Conservation (phyloP, 331 rosid species). For the Stylosanthes scabra region DNA sequence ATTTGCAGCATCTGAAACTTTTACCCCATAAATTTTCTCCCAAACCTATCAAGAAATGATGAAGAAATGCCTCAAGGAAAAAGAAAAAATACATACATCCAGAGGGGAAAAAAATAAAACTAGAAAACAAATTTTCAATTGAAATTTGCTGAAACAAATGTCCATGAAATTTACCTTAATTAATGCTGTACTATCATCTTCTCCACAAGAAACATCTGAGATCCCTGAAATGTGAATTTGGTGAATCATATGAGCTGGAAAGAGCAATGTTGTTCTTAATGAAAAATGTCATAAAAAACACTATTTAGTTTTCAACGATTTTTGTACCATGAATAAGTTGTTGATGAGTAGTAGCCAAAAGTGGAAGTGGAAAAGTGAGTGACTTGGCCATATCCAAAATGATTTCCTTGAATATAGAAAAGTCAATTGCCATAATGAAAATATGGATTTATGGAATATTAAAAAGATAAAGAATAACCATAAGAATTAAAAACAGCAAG, state of each 20-base stretch:
- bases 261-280: conserved; percentile 27
- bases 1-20: conserved; percentile 72
- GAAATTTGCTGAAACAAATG: no score
- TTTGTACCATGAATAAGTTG: conserved; percentile 81
- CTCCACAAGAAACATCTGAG: conserved; percentile 51
- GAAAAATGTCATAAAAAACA: conserved; percentile 32
- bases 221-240: conserved; percentile 60
- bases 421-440: conserved; percentile 23
- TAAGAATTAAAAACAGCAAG: conserved; percentile 8
- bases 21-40: conserved; percentile 76
- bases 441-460: not conserved
- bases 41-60: conserved; percentile 59
- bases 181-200: conserved; percentile 49
- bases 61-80: conserved; percentile 7
- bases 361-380: conserved; percentile 83
- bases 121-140: conserved; percentile 13
- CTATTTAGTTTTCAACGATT: conserved; percentile 25
- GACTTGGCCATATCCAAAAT: conserved; percentile 80
- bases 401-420: conserved; percentile 60
- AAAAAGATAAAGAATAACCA: conserved; percentile 32
- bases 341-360: conserved; percentile 83
- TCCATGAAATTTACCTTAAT: conserved; percentile 76
- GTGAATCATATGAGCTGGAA: conserved; percentile 33
- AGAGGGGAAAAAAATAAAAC: not conserved
- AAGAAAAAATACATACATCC: conserved; percentile 6